These are phyloP conservation scores for Hermanozyma aechmeae DNA, from an alignment of 805 yeast genomes.

Conservation along the genomic window DNA sequence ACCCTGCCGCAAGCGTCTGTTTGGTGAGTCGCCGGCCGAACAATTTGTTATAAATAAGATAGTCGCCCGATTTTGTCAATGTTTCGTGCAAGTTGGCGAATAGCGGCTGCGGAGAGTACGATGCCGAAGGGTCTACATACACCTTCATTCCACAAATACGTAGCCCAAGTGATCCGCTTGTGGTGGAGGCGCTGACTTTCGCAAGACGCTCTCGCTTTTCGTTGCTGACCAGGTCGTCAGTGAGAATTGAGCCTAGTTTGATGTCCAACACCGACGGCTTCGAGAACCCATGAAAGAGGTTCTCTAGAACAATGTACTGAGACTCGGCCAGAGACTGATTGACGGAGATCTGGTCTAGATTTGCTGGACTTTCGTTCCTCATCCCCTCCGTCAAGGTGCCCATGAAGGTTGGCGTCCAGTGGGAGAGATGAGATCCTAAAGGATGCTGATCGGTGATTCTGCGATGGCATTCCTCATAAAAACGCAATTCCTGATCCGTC, in stretches of 20 bases:
- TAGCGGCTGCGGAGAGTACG: too few relatives aligned
- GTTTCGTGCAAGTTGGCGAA: constrained; percentile 10
- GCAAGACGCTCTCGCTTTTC: constrained; percentile 58
- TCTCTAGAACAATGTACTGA: constrained; percentile 59
- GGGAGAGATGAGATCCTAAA: constrained; percentile 26
- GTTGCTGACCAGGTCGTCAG: constrained; percentile 40
- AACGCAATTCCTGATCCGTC: constrained; percentile 56
- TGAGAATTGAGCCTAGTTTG: constrained; percentile 65
- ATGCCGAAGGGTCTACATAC: too few relatives aligned
- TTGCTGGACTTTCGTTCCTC: background rate
- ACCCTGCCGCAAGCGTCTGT: constrained; percentile 34
- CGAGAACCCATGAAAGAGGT: constrained; percentile 49
- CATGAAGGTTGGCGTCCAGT: constrained; percentile 57
- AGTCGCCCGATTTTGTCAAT: constrained; percentile 20
- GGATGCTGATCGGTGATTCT: constrained; percentile 13
- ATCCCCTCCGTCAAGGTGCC: constrained; percentile 48
- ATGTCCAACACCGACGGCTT: constrained; percentile 75
- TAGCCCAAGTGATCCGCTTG: constrained; percentile 68
- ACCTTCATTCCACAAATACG: constrained; percentile 87
- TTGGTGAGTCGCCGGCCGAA: constrained; percentile 57
- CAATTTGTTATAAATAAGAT: constrained; percentile 49
- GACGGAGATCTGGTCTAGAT: background rate
- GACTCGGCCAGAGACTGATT: constrained; percentile 3
- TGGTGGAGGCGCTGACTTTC: constrained; percentile 60
- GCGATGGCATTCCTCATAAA: constrained; percentile 40